phyloP scores from a whole-genome alignment of 345 rosid species.

The Aquilaria yunnanensis region DNA sequence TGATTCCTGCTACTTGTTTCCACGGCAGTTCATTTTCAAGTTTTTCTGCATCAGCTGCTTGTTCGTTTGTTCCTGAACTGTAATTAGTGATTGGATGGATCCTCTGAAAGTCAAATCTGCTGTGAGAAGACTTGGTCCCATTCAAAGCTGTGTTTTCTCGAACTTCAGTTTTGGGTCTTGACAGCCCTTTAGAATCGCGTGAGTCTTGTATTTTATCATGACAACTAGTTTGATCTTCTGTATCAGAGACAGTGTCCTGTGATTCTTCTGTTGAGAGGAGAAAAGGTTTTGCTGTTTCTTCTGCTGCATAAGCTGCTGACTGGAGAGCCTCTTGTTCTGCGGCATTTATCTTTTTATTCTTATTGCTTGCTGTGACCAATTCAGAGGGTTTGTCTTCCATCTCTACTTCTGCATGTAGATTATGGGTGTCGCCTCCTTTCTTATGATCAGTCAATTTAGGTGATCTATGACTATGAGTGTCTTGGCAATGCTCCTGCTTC shows the following conservation, averaged over 20 bases:
- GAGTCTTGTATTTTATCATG: not conserved
- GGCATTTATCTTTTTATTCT: slow-evolving; percentile 25
- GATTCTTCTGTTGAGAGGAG: slow-evolving; percentile 33
- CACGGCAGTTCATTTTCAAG: not conserved
- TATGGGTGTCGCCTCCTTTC: slow-evolving; percentile 2
- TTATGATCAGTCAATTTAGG: not conserved
- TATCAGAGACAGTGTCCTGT: slow-evolving; percentile 13
- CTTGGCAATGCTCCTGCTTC: slow-evolving; percentile 1
- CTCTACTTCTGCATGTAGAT: not conserved
- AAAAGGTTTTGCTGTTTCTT: slow-evolving; percentile 41
- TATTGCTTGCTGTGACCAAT: slow-evolving; percentile 13
- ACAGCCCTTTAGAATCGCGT: slow-evolving; percentile 7
- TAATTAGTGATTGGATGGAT: slow-evolving; percentile 4
- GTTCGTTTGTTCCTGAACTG: slow-evolving; percentile 15
- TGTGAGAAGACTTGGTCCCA: not conserved
- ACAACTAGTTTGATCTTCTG: slow-evolving; percentile 8
- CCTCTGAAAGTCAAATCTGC: slow-evolving; percentile 6
- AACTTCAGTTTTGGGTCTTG: slow-evolving; percentile 2
- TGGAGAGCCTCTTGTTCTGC: slow-evolving; percentile 44
- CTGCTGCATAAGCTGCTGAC: slow-evolving; percentile 45
- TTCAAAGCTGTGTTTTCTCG: slow-evolving; percentile 3
- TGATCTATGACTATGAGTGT: not conserved
- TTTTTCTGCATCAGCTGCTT: not conserved
- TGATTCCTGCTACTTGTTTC: slow-evolving; percentile 5
- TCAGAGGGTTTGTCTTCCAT: slow-evolving; percentile 16